A percentile compares a stretch with the other conserved stretches of the same genome.
phyloP scores from a whole-genome alignment of 2,329 filamentous ascomycete species.

The Calonectria montana region DNA sequence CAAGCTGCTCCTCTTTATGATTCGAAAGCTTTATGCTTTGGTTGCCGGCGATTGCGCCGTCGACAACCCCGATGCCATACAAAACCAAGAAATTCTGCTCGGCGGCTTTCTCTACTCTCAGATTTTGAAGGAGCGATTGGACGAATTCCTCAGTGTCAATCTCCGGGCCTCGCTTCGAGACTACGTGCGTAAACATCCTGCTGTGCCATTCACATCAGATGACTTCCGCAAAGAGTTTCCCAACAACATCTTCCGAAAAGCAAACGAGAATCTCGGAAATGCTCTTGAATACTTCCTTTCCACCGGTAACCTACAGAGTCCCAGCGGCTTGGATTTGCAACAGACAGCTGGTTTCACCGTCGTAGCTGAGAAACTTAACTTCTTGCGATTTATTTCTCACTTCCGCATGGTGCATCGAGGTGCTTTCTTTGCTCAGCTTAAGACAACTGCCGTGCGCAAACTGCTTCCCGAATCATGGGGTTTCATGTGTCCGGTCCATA shows the following conservation, averaged over 20 bases:
- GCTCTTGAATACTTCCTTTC: slow-evolving; percentile 95
- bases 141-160: slow-evolving; percentile 79
- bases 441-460: slow-evolving; percentile 97
- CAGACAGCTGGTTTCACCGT: slow-evolving; percentile 96
- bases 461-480: slow-evolving; percentile 97
- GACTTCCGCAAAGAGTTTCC: slow-evolving; percentile 86
- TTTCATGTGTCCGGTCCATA: slow-evolving; percentile 97
- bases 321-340: slow-evolving; percentile 92
- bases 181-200: slow-evolving; percentile 65
- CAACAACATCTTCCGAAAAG: slow-evolving; percentile 79
- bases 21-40: slow-evolving; percentile 91
- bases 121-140: slow-evolving; percentile 93
- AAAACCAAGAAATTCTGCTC: slow-evolving; percentile 94
- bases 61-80: slow-evolving; percentile 96
- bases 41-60: slow-evolving; percentile 92
- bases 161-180: slow-evolving; percentile 67
- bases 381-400: slow-evolving; percentile 97
- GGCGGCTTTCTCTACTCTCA: slow-evolving; percentile 95
- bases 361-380: slow-evolving; percentile 98
- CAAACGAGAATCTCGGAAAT: slow-evolving; percentile 89
- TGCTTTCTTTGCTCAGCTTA: slow-evolving; percentile 97
- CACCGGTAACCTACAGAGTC: slow-evolving; percentile 92
- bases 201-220: slow-evolving; percentile 80
- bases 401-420: slow-evolving; percentile 99
- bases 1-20: slow-evolving; percentile 94